phyloP scores from a whole-genome alignment of 345 rosid species.

The Corchorus olitorius region DNA sequence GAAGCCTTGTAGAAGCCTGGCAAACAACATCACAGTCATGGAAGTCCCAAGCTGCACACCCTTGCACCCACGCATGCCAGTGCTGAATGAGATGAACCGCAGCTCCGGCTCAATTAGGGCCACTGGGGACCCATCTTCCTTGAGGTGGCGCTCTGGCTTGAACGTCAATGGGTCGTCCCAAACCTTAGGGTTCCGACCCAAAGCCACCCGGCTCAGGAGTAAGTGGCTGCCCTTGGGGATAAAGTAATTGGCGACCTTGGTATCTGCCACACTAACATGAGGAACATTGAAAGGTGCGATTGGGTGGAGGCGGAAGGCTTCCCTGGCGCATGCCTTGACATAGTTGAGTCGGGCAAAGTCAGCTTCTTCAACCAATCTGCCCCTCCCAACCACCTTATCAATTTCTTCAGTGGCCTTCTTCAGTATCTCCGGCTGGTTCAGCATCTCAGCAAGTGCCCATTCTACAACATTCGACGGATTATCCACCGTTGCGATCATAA shows the following conservation, averaged over 20 bases:
- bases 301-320: constrained; percentile 58
- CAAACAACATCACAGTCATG: constrained; percentile 52
- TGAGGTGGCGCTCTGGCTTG: constrained; percentile 51
- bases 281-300: constrained; percentile 47
- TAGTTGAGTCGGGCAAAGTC: constrained; percentile 47
- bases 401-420: constrained; percentile 45
- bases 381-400: constrained; percentile 48
- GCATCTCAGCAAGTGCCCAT: constrained; percentile 63
- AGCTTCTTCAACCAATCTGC: constrained; percentile 51
- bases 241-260: constrained; percentile 39
- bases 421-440: constrained; percentile 46
- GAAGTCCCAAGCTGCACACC: constrained; percentile 41
- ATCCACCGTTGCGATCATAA: constrained; percentile 54
- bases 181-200: constrained; percentile 48
- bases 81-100: constrained; percentile 45
- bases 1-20: constrained; percentile 55
- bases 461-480: constrained; percentile 61
- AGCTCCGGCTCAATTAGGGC: constrained; percentile 35
- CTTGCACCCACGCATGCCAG: constrained; percentile 56
- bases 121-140: constrained; percentile 11
- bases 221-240: constrained; percentile 61
- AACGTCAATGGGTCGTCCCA: constrained; percentile 53
- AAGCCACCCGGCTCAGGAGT: constrained; percentile 40
- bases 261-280: constrained; percentile 36
- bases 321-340: constrained; percentile 53